Evolutionary conservation across 768 basidiomycete genomes (phyloP).

Genomic region (Boletus patriciae): DNA sequence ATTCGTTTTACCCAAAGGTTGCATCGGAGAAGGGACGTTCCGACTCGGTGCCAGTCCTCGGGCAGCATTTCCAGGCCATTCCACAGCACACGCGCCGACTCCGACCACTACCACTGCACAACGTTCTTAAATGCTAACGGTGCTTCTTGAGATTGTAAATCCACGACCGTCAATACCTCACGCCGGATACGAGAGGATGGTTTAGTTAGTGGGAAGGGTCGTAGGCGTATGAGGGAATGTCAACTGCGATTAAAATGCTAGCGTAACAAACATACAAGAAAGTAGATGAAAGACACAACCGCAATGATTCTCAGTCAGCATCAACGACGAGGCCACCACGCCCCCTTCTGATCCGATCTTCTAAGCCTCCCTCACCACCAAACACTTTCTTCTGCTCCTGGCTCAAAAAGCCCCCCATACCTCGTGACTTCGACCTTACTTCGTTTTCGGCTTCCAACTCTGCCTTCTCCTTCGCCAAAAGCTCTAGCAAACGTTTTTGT

Average conservation of each 20-base stretch:
- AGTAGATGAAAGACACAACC: conserved; percentile 1
- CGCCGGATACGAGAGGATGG: background rate
- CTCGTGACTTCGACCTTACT: conserved; percentile 67
- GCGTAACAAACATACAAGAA: conserved; percentile 10
- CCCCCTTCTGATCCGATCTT: conserved; percentile 75
- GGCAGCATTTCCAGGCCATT: too few species aligned
- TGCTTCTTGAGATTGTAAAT: background rate
- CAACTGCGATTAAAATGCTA: background rate
- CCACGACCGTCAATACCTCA: background rate
- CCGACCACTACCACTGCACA: too few species aligned
- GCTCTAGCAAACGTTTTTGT: conserved; percentile 62
- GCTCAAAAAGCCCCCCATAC: conserved; percentile 78
- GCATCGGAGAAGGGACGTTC: conserved; percentile 39
- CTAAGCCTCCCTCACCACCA: conserved; percentile 72
- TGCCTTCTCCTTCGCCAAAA: conserved; percentile 76
- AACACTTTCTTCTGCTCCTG: conserved; percentile 85
- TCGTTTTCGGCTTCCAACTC: conserved; percentile 73
- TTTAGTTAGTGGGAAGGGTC: background rate
- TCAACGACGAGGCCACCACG: conserved; percentile 69
- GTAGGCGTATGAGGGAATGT: background rate
- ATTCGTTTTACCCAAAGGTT: conserved; percentile 40
- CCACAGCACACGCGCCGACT: background rate
- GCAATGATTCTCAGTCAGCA: conserved; percentile 28
- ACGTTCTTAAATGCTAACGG: background rate
- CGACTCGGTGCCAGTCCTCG: too few species aligned